Base-by-base conservation (phyloP, 495 filamentous ascomycete species). In the Darksidea phi region DNA sequence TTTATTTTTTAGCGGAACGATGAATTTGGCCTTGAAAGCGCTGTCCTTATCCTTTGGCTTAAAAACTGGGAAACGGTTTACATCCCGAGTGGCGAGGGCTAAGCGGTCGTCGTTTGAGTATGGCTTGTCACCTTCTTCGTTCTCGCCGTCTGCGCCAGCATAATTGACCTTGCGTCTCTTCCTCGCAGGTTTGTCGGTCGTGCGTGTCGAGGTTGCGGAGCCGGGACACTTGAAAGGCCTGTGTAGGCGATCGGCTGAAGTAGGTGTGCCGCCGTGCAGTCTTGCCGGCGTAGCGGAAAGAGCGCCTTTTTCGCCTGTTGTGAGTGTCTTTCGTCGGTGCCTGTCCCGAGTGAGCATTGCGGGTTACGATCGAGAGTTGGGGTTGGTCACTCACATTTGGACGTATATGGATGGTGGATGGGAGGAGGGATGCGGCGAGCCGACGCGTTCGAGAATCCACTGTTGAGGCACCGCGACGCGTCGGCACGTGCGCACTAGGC, bases 151-250 rank as follows among this genome's bases (percentile, higher is more conserved):
- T 18, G 90, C 89, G 45, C 86, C 89, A 37, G 83, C 82, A 75
- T 99, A 99, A 68, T 90, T 90, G 48, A 99, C 83, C 78, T 90
- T 97, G 55, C 91, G 81, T 64, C 86, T 79, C 73, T 99, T 99
- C 37, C 94, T 81, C 13, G 86, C 77, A 1, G 95, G 95, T 41
- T 95, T 88, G 8, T 89, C 88, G 1, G 88, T 88, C n/a, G 80
- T 75, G 28, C 89, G 82, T 24, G 80, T 84, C 0, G 83, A 77
- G 0, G 81, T 87, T 6, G 90, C 88, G 8, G 87, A 86, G 24
- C 91, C 90, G 13, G 94, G 94, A 63, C 93, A 97, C 82, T 88
- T 94, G 76, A 99, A 99, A 2, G 94, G 94, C 66, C 85, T 90
- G 48, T 83, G 76, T 2, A 98, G 83, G 42, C 85, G 83, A 54